Evolutionary conservation across 2,329 filamentous ascomycete genomes (phyloP), one percentile per base, ranked within the genome.

Genomic region (Pyrenophora teres): DNA sequence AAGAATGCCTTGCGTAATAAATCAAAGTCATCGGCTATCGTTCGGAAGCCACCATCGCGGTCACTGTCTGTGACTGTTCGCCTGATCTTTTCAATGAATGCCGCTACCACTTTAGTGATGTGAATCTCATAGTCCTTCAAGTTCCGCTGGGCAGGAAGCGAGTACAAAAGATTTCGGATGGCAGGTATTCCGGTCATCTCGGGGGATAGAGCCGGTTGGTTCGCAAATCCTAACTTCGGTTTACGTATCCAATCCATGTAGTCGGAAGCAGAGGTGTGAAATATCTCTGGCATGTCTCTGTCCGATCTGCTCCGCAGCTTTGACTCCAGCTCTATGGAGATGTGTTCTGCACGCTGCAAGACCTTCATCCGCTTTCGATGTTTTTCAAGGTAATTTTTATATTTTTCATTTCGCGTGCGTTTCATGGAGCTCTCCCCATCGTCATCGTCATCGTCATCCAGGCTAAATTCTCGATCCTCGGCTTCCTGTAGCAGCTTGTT

Each of bases 161-260:
- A 31, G 19, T 40, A 58, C 2, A 67, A 38, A 7, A 46, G 59
- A 9, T 42, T 13, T 5, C 63, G 56, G 15, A 67, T 47, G 0
- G 15, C 33, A 7, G 63, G 62, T 4, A 67, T 47, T 2, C 60
- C 60, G 10, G 60, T 67, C 18, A 46, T 30, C 4, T 53, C 50
- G 0, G 59, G 50, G 0, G 46, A 40, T 2, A 65, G 21, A 1
- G 56, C 40, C 2, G 62, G 59, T 25, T 59, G 57, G 9, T 52
- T 37, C 0, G 23, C 39, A 39, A 55, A 64, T 2, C 19, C 12
- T 8, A 62, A 53, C n/a, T 60, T 60, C 23, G 3, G 19, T 32
- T 36, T 52, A 2, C 13, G 54, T 10, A 64, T 62, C 59, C 55
- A 65, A 0, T 47, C 35, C 60, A 63, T 60, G 15, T 67, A 65